phyloP scores from a whole-genome alignment of 371 early-diverging fungal genomes.

The Mucor saturninus region DNA sequence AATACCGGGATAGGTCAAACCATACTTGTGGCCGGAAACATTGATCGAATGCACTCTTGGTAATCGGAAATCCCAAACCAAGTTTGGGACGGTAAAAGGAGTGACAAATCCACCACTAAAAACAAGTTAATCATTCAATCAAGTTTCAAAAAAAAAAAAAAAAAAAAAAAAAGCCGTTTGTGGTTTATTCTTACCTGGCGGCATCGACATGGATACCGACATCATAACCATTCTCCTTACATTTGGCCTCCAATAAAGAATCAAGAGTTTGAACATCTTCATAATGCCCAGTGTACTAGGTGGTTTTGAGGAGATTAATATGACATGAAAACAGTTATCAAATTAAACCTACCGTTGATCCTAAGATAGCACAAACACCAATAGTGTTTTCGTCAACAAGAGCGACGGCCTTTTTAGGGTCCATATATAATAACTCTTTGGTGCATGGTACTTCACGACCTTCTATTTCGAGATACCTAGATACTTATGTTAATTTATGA shows the following conservation, averaged over 20 bases:
- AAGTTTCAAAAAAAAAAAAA: too few relatives aligned
- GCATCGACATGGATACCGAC: conserved; percentile 83
- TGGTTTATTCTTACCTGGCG: conserved; percentile 49
- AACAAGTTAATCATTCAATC: neutral
- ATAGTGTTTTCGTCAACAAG: conserved; percentile 81
- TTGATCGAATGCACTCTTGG: conserved; percentile 72
- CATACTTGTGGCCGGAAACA: conserved; percentile 80
- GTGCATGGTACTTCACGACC: conserved; percentile 58
- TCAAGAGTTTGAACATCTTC: conserved; percentile 71
- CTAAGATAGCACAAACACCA: conserved; percentile 72
- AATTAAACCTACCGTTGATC: conserved; percentile 59
- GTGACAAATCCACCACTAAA: conserved; percentile 77
- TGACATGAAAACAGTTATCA: neutral
- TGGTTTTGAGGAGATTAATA: neutral
- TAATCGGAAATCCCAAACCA: conserved; percentile 72
- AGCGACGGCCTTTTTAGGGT: conserved; percentile 61
- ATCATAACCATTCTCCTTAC: conserved; percentile 58
- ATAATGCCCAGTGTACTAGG: conserved; percentile 79
- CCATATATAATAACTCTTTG: conserved; percentile 59
- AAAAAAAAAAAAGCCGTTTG: neutral
- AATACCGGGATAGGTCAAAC: conserved; percentile 71
- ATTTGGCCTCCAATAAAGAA: conserved; percentile 60
- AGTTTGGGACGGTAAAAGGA: conserved; percentile 76
- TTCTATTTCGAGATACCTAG: conserved; percentile 74
- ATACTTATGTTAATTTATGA: conserved; percentile 9